Base-by-base conservation (phyloP, 2,329 filamentous ascomycete genomes). In the Alternaria angustiovoidea region DNA sequence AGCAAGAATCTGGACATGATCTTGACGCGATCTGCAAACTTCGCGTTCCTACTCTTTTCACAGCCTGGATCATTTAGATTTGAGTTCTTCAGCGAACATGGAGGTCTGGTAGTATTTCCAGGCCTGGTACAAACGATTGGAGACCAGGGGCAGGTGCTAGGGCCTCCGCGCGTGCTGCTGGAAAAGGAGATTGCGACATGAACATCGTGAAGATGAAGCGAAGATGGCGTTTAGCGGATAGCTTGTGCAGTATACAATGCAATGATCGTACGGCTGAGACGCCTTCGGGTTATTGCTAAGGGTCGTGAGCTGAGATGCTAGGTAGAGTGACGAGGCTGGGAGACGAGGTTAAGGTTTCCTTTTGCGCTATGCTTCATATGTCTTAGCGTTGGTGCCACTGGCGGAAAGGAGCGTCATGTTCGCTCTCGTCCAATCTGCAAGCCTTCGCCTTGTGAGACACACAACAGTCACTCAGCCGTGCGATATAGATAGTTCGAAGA, bases 61-160 rank as follows among this genome's bases (percentile, higher is more conserved):
- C 75, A 78, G 52, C 75, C 74, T 20, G 69, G 70, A 7, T 63
- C 62, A 5, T 78, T 71, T 42, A 41, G 54, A 1, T 76, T 78
- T 26, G 67, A 74, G 6, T 77, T 75, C 28, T 46, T 38, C 11
- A 57, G 52, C n/a, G 42, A 20, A 2, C 52, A 63, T 9, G 51
- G 62, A 7, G 56, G 67, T 18, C 44, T 72, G 34, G 46, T 63
- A 1, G 60, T 70, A 1, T 77, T 73, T 52, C 75, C 75, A 32
- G 72, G 68, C 24, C 59, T 77, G 22, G 22, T 74, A 28, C 72
- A 77, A 51, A 57, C 65, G 1, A 58, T 69, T 6, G 67, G 69
- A 30, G 73, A 76, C 46, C 47, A 68, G 12, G 73, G 67, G 6
- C 62, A 67, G 56, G 32, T 51, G 18, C 62, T 72, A 11, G 62